Percentiles rank a stretch among this genome's conserved stretches.
Conservation (phyloP, 1,139 yeast genomes). For the Sugiyamaella pinicola region DNA sequence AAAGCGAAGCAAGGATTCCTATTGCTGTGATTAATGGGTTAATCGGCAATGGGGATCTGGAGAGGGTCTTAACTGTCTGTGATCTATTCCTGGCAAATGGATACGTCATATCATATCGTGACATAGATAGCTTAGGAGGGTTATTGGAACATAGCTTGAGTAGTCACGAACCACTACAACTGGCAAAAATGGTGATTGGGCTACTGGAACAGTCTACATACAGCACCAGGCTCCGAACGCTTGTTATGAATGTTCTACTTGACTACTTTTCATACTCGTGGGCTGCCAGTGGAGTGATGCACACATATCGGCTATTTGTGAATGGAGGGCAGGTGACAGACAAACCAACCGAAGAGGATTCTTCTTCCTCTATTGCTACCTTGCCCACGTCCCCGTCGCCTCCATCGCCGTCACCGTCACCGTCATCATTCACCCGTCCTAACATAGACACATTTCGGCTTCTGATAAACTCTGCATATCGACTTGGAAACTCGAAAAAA, state of each 20-base stretch:
- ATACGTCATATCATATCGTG: neutral
- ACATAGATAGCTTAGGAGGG: slow-evolving; percentile 1
- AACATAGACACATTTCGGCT: slow-evolving; percentile 34
- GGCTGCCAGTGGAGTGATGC: slow-evolving; percentile 28
- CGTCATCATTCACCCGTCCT: slow-evolving; percentile 27
- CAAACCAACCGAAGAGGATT: neutral
- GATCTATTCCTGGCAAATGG: slow-evolving; percentile 9
- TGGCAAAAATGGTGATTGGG: neutral
- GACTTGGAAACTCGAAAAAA: slow-evolving; percentile 39
- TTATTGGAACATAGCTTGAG: neutral
- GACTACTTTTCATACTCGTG: slow-evolving; percentile 19
- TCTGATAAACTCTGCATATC: slow-evolving; percentile 35
- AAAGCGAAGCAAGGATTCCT: neutral
- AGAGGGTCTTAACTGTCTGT: neutral
- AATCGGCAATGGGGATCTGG: slow-evolving; percentile 2
- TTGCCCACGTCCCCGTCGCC: no score
- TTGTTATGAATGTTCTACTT: slow-evolving; percentile 24
- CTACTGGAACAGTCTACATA: neutral
- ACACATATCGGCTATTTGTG: slow-evolving; percentile 31
- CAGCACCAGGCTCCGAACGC: slow-evolving; percentile 14
- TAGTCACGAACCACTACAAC: neutral
- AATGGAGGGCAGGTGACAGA: neutral
- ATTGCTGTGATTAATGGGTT: slow-evolving; percentile 4
- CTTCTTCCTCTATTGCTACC: no score
- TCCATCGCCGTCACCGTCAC: no score